Evolutionary conservation across 2,329 filamentous ascomycete species (phyloP).

Genomic region (Chrysoporthe cubensis): DNA sequence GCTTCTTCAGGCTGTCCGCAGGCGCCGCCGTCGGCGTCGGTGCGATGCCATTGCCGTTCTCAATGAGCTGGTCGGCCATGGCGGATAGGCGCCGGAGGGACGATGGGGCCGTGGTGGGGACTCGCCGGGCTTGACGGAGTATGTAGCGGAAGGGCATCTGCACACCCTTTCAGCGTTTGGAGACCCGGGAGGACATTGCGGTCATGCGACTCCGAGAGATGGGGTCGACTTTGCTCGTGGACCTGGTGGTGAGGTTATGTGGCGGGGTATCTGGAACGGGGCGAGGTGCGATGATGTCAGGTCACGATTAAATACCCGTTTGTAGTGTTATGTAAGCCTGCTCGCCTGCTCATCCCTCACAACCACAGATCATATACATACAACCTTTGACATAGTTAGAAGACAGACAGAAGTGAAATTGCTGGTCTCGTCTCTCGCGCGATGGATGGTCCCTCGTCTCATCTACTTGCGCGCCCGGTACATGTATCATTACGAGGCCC

Average conservation of each 20-base stretch:
- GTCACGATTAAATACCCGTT: no score
- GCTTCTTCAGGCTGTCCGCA: slow-evolving; percentile 17
- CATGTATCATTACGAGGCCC: no score
- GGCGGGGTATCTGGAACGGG: no score
- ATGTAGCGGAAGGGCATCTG: slow-evolving; percentile 24
- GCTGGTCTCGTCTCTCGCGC: no score
- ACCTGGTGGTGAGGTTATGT: background rate
- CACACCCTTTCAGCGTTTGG: background rate
- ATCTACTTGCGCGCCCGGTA: no score
- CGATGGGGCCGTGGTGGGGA: slow-evolving; percentile 2
- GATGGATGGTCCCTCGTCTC: no score
- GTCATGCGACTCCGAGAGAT: background rate
- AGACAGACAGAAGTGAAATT: no score
- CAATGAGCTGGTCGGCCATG: slow-evolving; percentile 25
- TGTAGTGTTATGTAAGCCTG: background rate
- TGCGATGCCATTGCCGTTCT: slow-evolving; percentile 22
- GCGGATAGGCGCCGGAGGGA: slow-evolving; percentile 14
- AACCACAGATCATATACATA: background rate
- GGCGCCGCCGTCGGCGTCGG: slow-evolving; percentile 14
- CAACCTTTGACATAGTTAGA: no score
- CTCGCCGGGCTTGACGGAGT: slow-evolving; percentile 21
- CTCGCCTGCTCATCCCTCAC: background rate
- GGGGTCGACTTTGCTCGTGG: background rate
- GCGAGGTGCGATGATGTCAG: no score
- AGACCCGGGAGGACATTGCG: background rate